A percentile compares a stretch with the other conserved stretches of the same genome.
Evolutionary conservation across 75 land plant species (phyloP).

Genomic region (Sequoia sempervirens): DNA sequence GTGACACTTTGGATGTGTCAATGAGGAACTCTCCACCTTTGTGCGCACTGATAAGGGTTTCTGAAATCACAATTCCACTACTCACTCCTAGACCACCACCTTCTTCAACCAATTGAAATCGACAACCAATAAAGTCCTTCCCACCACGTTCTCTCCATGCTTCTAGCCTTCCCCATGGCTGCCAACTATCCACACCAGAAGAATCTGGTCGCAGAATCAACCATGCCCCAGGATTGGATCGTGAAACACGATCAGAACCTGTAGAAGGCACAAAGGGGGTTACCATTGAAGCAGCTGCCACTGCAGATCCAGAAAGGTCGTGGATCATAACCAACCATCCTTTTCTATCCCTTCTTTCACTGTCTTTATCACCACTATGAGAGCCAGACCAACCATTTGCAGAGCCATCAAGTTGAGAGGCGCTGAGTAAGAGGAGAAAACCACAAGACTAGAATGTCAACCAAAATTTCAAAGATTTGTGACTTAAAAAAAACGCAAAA

Average conservation of each 20-base stretch:
- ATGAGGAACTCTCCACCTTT: slow-evolving; percentile 85
- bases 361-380: slow-evolving; percentile 29
- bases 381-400: slow-evolving; percentile 38
- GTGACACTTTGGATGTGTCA: slow-evolving; percentile 53
- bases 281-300: slow-evolving; percentile 90
- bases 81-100: slow-evolving; percentile 26
- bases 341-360: slow-evolving; percentile 70
- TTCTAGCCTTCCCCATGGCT: slow-evolving; percentile 89
- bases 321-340: slow-evolving; percentile 89
- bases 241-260: slow-evolving; percentile 68
- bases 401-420: slow-evolving; percentile 32
- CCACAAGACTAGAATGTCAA: slow-evolving; percentile 1
- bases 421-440: slow-evolving; percentile 18
- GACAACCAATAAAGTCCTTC: slow-evolving; percentile 49
- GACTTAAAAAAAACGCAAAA: background rate
- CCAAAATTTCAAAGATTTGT: background rate
- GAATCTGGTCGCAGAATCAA: slow-evolving; percentile 62
- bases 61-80: slow-evolving; percentile 52
- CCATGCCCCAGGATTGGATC: slow-evolving; percentile 93
- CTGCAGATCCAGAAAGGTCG: slow-evolving; percentile 88
- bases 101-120: slow-evolving; percentile 65
- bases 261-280: slow-evolving; percentile 88
- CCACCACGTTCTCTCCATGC: slow-evolving; percentile 80
- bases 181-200: slow-evolving; percentile 57
- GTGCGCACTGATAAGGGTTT: slow-evolving; percentile 48